Conservation (phyloP, 495 filamentous ascomycete genomes). For the Neurospora sp. region DNA sequence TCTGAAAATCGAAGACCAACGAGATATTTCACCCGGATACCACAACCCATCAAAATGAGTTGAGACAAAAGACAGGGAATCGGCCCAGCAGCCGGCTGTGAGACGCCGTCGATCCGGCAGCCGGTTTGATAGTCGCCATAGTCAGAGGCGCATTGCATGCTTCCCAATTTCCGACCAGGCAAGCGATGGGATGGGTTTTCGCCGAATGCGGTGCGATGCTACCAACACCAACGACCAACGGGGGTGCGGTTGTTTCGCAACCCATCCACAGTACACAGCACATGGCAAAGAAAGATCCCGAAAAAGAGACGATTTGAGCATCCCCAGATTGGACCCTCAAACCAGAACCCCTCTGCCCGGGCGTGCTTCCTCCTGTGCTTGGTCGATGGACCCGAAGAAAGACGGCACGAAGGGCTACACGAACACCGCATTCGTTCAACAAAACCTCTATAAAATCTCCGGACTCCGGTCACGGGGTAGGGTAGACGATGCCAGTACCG, state of each 20-base stretch:
- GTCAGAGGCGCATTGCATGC: neutral
- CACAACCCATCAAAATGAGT: neutral
- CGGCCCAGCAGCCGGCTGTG: neutral
- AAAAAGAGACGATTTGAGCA: neutral
- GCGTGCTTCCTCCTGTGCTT: neutral
- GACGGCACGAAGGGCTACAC: neutral
- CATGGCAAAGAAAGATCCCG: neutral
- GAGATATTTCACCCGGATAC: neutral
- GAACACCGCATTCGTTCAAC: neutral
- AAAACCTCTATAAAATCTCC: neutral
- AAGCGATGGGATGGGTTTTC: neutral
- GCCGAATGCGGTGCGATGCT: neutral
- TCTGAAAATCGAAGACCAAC: neutral
- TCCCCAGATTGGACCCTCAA: neutral
- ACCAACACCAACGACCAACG: neutral
- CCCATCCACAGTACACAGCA: neutral
- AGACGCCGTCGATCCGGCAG: neutral
- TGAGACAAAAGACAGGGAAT: neutral
- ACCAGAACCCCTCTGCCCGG: neutral
- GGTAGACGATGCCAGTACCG: neutral
- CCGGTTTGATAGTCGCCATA: neutral
- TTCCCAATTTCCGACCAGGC: neutral
- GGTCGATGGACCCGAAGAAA: neutral
- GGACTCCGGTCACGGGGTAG: neutral
- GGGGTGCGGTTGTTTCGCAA: neutral